Evolutionary conservation across 257 asterid genomes (phyloP), one percentile per base, ranked within the genome.

Genomic region (Solanum lignicaule): DNA sequence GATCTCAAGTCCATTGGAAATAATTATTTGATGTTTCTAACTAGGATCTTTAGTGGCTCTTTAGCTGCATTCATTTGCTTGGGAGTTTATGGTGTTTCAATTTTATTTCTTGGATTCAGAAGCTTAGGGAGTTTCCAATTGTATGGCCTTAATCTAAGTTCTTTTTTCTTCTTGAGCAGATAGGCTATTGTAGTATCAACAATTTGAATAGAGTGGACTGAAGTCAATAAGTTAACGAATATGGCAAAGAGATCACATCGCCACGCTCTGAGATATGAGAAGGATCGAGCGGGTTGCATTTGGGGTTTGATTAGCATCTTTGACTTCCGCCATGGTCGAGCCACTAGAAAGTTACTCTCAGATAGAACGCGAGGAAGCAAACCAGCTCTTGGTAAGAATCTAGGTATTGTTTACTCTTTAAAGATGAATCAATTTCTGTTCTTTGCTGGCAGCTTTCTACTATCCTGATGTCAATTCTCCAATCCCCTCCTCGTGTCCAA

Each of bases 231-330:
- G 35, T 43, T 33, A 68, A 81, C 36, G 14, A 81, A 35, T 43
- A 97, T 97, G 99, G 98, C 96, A 46, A 96, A 95, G 98, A 94
- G 88, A 93, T 91, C 96, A 85, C 91, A 92, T 83, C 93, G 92
- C 88, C 93, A 94, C 27, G 81, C 89, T 71, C 87, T 91, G 65
- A 91, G 94, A 52, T 90, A 91, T 87, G 99, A 91, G 83, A 94
- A 93, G 89, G 95, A 93, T 89, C 95, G 92, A 39, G 91, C 94
- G 8, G 98, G 99, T 82, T 97, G 99, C 83, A 93, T 96, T 33
- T 93, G 92, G 90, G 95, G 99, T 89, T 91, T 97, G 72, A 95
- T 97, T 88, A 95, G 90, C 91, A 94, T 96, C 73, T 93, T 97
- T 90, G 94, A 95, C 87, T 94, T 96, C 89, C 96, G 98, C 43